Evolutionary conservation across 2,329 filamentous ascomycete species (phyloP).

Genomic region (Cadophora luteo-olivacea): DNA sequence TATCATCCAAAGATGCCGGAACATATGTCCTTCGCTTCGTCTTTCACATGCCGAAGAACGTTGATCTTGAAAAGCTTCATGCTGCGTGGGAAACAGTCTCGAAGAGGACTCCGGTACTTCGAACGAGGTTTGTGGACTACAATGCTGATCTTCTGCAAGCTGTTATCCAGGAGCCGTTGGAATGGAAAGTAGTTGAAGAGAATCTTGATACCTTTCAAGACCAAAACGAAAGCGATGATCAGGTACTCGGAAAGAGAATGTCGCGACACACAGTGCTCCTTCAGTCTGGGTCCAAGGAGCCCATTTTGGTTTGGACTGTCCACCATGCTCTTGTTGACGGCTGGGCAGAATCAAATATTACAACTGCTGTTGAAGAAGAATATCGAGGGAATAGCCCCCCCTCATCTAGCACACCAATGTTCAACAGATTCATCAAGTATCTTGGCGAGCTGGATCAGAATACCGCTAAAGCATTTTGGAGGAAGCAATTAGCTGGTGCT

Average conservation of each 20-base stretch:
- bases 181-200: not conserved
- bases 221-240: not conserved
- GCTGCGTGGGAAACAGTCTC: slow-evolving; percentile 40
- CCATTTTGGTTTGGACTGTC: slow-evolving; percentile 13
- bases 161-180: slow-evolving; percentile 12
- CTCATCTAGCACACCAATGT: not conserved
- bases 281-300: not conserved
- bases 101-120: slow-evolving; percentile 40
- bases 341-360: slow-evolving; percentile 12
- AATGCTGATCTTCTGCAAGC: slow-evolving; percentile 16
- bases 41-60: slow-evolving; percentile 28
- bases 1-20: slow-evolving; percentile 42
- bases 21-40: slow-evolving; percentile 45
- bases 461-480: not conserved
- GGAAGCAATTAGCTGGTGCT: slow-evolving; percentile 4
- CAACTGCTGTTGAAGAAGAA: slow-evolving; percentile 3
- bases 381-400: not conserved
- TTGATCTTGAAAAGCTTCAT: slow-evolving; percentile 35
- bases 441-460: not conserved
- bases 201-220: not conserved
- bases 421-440: slow-evolving; percentile 11
- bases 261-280: slow-evolving; percentile 7
- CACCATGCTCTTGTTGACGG: slow-evolving; percentile 17
- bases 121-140: slow-evolving; percentile 41
- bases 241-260: not conserved